Evolutionary conservation across 148 eudicot genomes (phyloP), one percentile per base, ranked within the genome.

Genomic region (Rhododendron griersonianum): DNA sequence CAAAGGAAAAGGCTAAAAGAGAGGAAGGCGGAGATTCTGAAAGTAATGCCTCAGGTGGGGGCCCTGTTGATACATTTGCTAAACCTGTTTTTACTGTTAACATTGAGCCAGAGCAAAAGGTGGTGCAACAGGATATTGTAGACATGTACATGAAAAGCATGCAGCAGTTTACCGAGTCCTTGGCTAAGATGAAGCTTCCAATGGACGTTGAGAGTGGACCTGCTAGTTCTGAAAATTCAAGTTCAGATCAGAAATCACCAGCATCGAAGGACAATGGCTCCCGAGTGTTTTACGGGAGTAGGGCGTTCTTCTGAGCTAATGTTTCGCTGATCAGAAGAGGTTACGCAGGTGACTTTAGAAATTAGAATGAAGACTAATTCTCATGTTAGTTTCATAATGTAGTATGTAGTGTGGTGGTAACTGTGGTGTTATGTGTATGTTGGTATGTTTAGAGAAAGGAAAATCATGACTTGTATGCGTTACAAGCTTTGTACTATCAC

Each of bases 131-230:
- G 84, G 99, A 97, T n/a, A 89, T 93, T 82, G 98, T 97, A 83
- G 96, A 97, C 81, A 93, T 97, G 98, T 97, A 97, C 91, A 93
- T 97, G 99, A 97, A 95, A 85, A 97, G 99, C 90, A 97, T 97
- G 99, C 98, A 97, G 84, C 98, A 97, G 85, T 95, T 97, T 80
- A 94, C 98, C 0, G 98, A 95, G 65, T 95, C 99, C 1, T 85
- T 95, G 89, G 98, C 98, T 23, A 93, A 93, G 89, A 95, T 97
- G 99, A 97, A 97, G 91, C 99, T 97, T 77, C 99, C 98, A 0
- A 88, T 95, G 94, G 98, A 97, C 79, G 86, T 91, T 10, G 94
- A 90, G 33, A 87, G 89, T 14, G 93, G 92, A 48, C 88, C 95
- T 18, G 37, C 95, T 30, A 94, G 95, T 86, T 93, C 98, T 15